Evolutionary conservation across 371 early-diverging fungal species (phyloP), one percentile per base, ranked within the genome.

Genomic region (Thermomucor indicae-seudaticae): DNA sequence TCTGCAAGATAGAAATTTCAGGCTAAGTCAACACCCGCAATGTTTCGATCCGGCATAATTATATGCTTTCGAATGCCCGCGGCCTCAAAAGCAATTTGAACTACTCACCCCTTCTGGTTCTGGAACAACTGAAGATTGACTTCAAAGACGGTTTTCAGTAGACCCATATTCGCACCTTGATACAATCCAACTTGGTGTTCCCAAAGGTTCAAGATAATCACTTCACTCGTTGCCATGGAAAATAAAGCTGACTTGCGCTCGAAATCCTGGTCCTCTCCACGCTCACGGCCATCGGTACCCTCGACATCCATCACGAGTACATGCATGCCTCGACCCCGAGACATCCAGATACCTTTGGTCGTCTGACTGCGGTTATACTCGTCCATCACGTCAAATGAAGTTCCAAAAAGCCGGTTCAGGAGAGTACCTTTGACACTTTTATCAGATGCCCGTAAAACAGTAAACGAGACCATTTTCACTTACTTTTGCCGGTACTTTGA

Each of bases 81-180:
- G n/a, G n/a, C n/a, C n/a, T n/a, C n/a, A n/a, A n/a, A n/a, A n/a
- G n/a, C n/a, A n/a, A n/a, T n/a, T n/a, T n/a, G n/a, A n/a, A n/a
- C n/a, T 4, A 60, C 49, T 53, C 70, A 73, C 79, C 76, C 71
- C 67, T 75, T 73, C 65, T 80, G 75, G 53, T 77, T 79, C 53
- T 94, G 94, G 72, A 97, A 97, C 17, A 98, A 83, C 65, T 96
- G 93, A 48, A 97, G 67, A 62, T 98, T 95, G 49, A 98, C 98
- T 57, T 98, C 99, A 66, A 98, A 86, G 2, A 98, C 99, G 6
- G 97, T 97, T 68, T 94, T 96, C 34, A 98, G 77, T 43, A 98
- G 74, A n/a, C 96, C 96, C 95, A 98, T 93, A 66, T 97, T 98
- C 24, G 99, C 99, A 31, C 97, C 97, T 64, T 97, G 92, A 78